Evolutionary conservation across 2,329 filamentous ascomycete species (phyloP), one percentile per base, ranked within the genome.

Genomic region (Stagonosporopsis vannaccii): DNA sequence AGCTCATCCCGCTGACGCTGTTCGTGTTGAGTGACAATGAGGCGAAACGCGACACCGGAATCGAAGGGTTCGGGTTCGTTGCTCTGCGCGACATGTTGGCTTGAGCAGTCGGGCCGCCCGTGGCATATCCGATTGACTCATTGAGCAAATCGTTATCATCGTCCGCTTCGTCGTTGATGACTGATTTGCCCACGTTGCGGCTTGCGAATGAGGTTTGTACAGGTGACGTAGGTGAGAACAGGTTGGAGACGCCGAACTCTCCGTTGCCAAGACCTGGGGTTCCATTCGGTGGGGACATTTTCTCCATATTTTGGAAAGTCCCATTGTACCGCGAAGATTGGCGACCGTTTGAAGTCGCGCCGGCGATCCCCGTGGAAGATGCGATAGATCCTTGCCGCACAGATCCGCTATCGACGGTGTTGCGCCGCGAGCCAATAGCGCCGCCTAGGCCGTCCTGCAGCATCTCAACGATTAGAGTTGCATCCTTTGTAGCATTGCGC

Each of bases 81-180:
- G 87, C 85, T 62, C 88, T 86, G 50, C 91, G 87, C 63, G 84
- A 81, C 57, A 83, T 78, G 46, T 74, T 76, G 37, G 79, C 77
- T 51, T 84, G 80, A 2, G 65, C 67, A 42, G 76, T 69, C 35
- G 79, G 77, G 9, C 87, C 88, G 67, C 87, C 91, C 67, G 93
- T 89, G 9, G 90, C 91, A 69, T 88, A 92, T 8, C 85, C 87
- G 39, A 90, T 82, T 0, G 89, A 86, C 51, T 92, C 87, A 55
- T 89, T 88, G 41, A 92, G 80, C n/a, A 92, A 80, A 30, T 83
- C 85, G 2, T 89, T 90, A 70, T 91, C 90, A 45, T 92, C 89
- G 60, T 90, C 87, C 25, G 85, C 86, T 15, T 83, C 82, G 67
- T 88, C 85, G 65, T 89, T 85, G 74, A 92, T 92, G 46, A 92